A percentile compares a stretch with the other conserved stretches of the same genome.
These are phyloP conservation scores for Vitis amurensis DNA, from an alignment of 164 flowering plant genomes.

Conservation along the genomic window DNA sequence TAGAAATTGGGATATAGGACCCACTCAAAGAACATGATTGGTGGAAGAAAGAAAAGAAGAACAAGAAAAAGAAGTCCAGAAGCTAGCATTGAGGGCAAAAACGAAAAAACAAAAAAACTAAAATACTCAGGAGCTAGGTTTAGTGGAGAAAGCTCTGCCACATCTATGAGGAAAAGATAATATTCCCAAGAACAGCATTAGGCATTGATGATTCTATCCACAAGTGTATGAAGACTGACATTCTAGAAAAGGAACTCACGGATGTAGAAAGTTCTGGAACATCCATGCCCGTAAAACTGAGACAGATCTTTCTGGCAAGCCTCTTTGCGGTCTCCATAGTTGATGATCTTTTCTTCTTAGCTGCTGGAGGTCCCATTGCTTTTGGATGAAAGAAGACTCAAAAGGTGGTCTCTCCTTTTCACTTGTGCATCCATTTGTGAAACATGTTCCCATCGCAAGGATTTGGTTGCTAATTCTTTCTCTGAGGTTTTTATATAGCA, in stretches of 20 bases:
- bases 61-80: too few species aligned
- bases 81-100: too few species aligned
- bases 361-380: conserved; percentile 90
- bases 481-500: conserved; percentile 55
- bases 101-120: too few species aligned
- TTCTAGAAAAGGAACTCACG: conserved; percentile 50
- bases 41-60: too few species aligned
- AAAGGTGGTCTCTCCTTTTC: conserved; percentile 45
- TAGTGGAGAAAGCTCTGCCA: too few species aligned
- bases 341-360: conserved; percentile 70
- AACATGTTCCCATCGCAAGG: conserved; percentile 43
- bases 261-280: conserved; percentile 97
- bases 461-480: conserved; percentile 75
- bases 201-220: background rate
- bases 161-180: too few species aligned
- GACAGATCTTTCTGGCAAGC: conserved; percentile 93
- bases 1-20: too few species aligned
- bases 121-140: too few species aligned
- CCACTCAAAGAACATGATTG: too few species aligned
- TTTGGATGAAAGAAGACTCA: conserved; percentile 63
- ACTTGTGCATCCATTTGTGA: conserved; percentile 12
- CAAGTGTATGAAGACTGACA: background rate
- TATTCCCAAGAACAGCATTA: background rate
- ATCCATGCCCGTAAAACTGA: conserved; percentile 92
- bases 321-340: conserved; percentile 92